Percentiles rank a stretch among this genome's conserved stretches.
These are phyloP conservation scores for Cercospora sesami DNA, from an alignment of 2,329 filamentous ascomycete species.

Conservation along the genomic window DNA sequence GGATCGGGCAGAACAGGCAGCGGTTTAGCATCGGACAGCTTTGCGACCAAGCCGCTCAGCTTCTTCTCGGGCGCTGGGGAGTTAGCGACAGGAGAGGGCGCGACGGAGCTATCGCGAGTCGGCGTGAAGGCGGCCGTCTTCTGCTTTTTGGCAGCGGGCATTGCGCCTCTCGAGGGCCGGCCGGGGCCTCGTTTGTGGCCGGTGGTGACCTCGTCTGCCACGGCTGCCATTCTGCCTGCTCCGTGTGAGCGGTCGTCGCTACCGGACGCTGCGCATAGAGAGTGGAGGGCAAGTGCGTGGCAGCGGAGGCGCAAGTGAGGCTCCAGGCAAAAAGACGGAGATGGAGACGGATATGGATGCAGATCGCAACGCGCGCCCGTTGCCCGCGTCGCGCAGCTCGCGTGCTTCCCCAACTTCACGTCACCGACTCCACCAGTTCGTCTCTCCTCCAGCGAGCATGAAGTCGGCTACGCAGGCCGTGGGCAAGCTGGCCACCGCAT, in stretches of 20 bases:
- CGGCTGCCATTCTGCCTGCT: background rate
- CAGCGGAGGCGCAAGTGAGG: background rate
- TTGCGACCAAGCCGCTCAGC: conserved; percentile 56
- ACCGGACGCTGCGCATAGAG: background rate
- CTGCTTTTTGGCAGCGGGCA: conserved; percentile 33
- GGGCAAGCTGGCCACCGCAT: conserved; percentile 19
- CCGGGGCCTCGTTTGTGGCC: conserved; percentile 34
- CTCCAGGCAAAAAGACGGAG: background rate
- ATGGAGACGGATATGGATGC: background rate
- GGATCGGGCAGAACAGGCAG: conserved; percentile 68
- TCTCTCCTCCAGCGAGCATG: conserved; percentile 10
- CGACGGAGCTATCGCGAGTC: conserved; percentile 6
- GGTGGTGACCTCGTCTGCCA: conserved; percentile 11
- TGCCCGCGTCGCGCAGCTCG: background rate
- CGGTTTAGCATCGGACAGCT: conserved; percentile 64
- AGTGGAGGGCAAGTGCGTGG: background rate
- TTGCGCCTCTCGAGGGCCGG: conserved; percentile 18
- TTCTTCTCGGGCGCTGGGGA: conserved; percentile 29
- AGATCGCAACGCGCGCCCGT: background rate
- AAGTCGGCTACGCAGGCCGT: conserved; percentile 11
- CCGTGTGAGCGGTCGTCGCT: background rate
- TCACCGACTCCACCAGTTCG: background rate
- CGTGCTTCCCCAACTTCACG: background rate
- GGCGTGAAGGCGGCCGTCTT: conserved; percentile 22
- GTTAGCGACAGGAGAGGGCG: conserved; percentile 21